Conservation (phyloP, 352 stramenopile genomes). For the Phytophthora uliginosa region DNA sequence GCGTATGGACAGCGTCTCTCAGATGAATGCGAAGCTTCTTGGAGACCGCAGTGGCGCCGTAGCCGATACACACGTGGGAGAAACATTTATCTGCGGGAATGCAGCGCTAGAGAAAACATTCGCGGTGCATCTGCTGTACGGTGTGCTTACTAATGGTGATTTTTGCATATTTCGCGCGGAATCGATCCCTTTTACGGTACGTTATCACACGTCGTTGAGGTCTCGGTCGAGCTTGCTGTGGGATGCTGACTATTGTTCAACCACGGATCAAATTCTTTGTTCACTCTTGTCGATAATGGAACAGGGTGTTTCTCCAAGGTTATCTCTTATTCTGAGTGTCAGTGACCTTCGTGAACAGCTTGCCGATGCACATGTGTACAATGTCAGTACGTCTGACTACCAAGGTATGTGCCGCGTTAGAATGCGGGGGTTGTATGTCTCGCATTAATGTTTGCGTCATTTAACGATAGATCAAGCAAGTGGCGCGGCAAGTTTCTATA, state of each 20-base stretch:
- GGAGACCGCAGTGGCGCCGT: constrained; percentile 55
- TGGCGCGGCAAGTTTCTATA: constrained; percentile 50
- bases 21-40: constrained; percentile 77
- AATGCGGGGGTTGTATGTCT: not conserved
- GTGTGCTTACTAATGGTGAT: constrained; percentile 75
- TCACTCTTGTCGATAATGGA: constrained; percentile 2
- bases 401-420: constrained; percentile 52
- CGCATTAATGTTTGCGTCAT: constrained; percentile 2
- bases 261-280: not conserved
- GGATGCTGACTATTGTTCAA: not conserved
- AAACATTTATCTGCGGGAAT: constrained; percentile 75
- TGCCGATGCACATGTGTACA: constrained; percentile 59
- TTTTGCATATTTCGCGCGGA: constrained; percentile 78
- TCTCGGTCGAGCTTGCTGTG: not conserved
- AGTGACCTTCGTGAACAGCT: constrained; percentile 61
- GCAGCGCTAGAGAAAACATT: constrained; percentile 68
- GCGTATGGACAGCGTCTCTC: constrained; percentile 64
- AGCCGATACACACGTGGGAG: constrained; percentile 75
- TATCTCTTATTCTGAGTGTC: constrained; percentile 68
- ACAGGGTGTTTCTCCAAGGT: constrained; percentile 66
- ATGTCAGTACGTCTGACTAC: constrained; percentile 68
- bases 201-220: constrained; percentile 5
- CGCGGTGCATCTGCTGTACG: constrained; percentile 71
- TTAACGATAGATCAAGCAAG: constrained; percentile 62
- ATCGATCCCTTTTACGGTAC: constrained; percentile 78